Evolutionary conservation across 2,329 filamentous ascomycete species (phyloP).

Genomic region (Xylariaceae sp.): DNA sequence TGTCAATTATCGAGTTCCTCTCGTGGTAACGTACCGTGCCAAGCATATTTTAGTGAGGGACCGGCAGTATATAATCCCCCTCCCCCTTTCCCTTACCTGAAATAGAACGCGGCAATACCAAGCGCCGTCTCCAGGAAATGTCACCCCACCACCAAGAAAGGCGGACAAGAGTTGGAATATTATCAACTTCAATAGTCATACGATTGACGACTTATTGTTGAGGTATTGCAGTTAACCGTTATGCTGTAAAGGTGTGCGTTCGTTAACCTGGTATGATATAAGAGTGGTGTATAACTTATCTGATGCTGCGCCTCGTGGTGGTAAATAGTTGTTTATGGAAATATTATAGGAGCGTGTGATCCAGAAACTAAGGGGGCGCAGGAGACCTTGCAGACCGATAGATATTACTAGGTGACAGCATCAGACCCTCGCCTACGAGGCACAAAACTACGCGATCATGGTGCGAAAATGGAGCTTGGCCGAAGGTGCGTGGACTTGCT

Average conservation of each 20-base stretch:
- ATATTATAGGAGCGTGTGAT: background rate
- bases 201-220: background rate
- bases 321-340: background rate
- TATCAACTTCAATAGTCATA: background rate
- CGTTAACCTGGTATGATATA: background rate
- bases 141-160: conserved; percentile 1
- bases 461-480: conserved; percentile 10
- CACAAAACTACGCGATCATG: conserved; percentile 6
- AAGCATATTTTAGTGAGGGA: background rate
- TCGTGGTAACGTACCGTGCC: background rate
- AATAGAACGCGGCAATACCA: conserved; percentile 9
- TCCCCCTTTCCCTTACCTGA: no score
- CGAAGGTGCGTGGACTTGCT: conserved; percentile 16
- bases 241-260: background rate
- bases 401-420: background rate
- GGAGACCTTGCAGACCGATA: background rate
- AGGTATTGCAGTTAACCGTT: background rate
- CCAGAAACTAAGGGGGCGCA: background rate
- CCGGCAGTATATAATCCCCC: conserved; percentile 20
- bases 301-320: no score
- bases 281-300: background rate
- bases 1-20: background rate
- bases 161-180: background rate
- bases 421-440: background rate
- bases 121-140: conserved; percentile 11